Conservation (phyloP, 163 green algal genomes). For the Chlorella variabilis region DNA sequence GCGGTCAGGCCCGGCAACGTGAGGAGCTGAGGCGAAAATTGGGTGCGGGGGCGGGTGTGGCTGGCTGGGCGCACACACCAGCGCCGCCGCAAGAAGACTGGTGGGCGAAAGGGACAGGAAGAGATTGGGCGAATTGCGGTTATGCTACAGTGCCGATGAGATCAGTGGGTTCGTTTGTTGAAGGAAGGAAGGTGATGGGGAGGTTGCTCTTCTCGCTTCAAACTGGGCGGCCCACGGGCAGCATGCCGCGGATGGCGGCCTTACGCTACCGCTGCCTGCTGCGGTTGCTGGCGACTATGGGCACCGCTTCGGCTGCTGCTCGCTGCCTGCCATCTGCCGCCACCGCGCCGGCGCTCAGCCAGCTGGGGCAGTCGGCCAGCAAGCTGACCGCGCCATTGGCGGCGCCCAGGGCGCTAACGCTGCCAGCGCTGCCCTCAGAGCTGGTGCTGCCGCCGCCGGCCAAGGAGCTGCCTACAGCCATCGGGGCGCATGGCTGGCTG, state of each 20-base stretch:
- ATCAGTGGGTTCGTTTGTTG: slow-evolving; percentile 13
- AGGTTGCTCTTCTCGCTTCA: background rate
- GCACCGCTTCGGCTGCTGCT: background rate
- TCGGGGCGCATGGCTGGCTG: no score
- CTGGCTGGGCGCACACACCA: background rate
- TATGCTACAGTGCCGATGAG: background rate
- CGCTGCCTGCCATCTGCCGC: slow-evolving; percentile 1
- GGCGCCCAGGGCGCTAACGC: background rate
- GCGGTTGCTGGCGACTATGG: background rate
- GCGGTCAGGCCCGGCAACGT: background rate
- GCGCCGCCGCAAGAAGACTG: background rate
- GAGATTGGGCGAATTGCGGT: background rate
- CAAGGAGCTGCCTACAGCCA: no score
- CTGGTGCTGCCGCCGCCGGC: background rate
- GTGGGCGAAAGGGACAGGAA: background rate
- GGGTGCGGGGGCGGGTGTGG: background rate
- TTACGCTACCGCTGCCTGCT: slow-evolving; percentile 21
- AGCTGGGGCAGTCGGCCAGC: background rate
- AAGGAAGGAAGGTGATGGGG: background rate
- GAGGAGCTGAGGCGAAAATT: slow-evolving; percentile 5
- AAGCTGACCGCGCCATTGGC: slow-evolving; percentile 28
- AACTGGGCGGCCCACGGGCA: no score
- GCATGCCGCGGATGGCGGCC: no score
- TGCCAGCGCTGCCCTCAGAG: background rate
- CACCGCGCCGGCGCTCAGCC: background rate